A percentile compares a stretch with the other conserved stretches of the same genome.
Evolutionary conservation across 2,329 filamentous ascomycete genomes (phyloP).

Genomic region (Aspergillus sp.): DNA sequence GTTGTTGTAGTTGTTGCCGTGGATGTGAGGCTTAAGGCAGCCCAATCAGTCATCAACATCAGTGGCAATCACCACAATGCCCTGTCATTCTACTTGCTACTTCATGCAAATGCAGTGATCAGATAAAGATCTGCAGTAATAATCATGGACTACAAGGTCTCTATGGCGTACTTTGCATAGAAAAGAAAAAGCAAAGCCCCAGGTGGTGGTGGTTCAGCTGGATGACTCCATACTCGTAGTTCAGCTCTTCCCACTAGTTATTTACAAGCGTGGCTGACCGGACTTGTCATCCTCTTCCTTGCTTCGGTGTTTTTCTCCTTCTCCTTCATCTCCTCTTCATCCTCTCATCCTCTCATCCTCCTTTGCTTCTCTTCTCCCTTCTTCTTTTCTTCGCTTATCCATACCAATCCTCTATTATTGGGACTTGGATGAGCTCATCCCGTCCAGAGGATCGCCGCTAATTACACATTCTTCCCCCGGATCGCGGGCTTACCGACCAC

Average conservation of each 20-base stretch:
- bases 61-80: too few species aligned
- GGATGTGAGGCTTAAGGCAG: neutral
- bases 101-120: too few species aligned
- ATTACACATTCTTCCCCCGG: too few species aligned
- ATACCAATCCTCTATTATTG: neutral
- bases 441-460: too few species aligned
- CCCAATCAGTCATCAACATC: neutral
- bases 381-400: slow-evolving; percentile 1
- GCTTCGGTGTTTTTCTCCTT: slow-evolving; percentile 1
- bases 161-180: neutral
- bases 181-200: too few species aligned
- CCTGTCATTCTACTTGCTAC: too few species aligned
- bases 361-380: slow-evolving; percentile 2
- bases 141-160: too few species aligned
- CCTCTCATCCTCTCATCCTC: neutral
- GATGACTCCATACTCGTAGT: neutral
- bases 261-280: too few species aligned
- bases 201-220: too few species aligned
- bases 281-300: neutral
- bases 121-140: neutral
- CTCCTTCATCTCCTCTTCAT: neutral
- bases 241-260: neutral
- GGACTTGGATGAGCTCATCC: too few species aligned
- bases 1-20: neutral
- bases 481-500: too few species aligned